phyloP scores from a whole-genome alignment of 139 green algal genomes.

The Chlamydomonas applanata region DNA sequence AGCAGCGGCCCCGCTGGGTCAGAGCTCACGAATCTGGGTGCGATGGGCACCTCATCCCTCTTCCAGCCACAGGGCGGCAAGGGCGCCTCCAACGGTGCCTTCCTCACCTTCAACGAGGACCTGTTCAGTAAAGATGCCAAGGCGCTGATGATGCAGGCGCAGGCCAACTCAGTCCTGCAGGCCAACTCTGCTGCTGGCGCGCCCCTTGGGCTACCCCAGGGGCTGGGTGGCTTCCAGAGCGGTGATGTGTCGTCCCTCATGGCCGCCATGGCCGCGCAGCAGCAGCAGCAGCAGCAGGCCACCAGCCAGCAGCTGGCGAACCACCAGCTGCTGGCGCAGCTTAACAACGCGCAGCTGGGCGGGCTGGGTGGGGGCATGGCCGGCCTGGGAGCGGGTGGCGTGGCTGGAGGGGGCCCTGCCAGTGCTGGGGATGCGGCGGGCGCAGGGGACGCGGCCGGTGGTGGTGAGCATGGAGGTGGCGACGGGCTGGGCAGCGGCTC shows the following conservation, averaged over 20 bases:
- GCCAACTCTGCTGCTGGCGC: neutral
- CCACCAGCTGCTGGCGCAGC: constrained; percentile 4
- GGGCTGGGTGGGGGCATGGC: neutral
- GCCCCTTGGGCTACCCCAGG: neutral
- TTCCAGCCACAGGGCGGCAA: constrained; percentile 10
- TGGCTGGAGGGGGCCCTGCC: too few species aligned
- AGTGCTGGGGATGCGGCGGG: too few species aligned
- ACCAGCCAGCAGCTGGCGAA: neutral
- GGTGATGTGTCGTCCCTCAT: too few species aligned
- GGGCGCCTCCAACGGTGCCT: constrained; percentile 18
- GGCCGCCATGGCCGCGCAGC: too few species aligned
- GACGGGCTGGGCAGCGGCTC: constrained; percentile 5
- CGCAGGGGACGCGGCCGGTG: too few species aligned
- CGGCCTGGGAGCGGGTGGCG: too few species aligned
- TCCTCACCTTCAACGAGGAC: constrained; percentile 33
- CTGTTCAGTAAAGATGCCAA: constrained; percentile 6
- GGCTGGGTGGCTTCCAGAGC: constrained; percentile 18
- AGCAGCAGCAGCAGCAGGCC: too few species aligned
- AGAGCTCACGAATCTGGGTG: too few species aligned
- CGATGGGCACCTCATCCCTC: neutral
- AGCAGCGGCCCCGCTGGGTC: too few species aligned
- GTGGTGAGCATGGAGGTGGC: too few species aligned
- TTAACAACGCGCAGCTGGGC: constrained; percentile 1
- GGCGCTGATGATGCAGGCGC: neutral
- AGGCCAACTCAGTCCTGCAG: neutral